Conservation (phyloP, 768 basidiomycete species). For the Grammothele lineata region DNA sequence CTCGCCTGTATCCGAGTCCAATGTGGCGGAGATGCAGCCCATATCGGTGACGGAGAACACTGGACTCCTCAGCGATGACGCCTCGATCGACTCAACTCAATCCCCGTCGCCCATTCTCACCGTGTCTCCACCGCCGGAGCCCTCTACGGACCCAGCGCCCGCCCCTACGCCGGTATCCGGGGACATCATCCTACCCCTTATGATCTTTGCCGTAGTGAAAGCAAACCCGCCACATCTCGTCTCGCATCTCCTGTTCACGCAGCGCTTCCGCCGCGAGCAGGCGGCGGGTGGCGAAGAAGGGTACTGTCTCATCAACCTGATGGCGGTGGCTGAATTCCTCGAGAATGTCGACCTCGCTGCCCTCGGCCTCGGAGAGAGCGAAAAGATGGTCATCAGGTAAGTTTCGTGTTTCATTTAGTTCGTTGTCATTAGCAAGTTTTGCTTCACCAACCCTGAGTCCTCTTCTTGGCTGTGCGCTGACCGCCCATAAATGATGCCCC, state of each 20-base stretch:
- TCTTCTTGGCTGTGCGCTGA: too few relatives aligned
- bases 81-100: constrained; percentile 4
- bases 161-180: constrained; percentile 63
- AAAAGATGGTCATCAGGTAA: constrained; percentile 54
- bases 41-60: constrained; percentile 1
- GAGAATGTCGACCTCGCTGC: constrained; percentile 88
- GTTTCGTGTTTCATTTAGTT: constrained; percentile 8
- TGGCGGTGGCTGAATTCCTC: constrained; percentile 94
- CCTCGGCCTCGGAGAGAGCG: constrained; percentile 58
- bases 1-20: constrained; percentile 1
- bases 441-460: too few relatives aligned
- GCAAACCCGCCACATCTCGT: constrained; percentile 83
- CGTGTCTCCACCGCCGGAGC: constrained; percentile 10
- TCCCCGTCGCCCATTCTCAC: constrained; percentile 10
- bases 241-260: constrained; percentile 61
- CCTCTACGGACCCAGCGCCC: constrained; percentile 14
- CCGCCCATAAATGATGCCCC: too few relatives aligned
- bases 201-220: constrained; percentile 93
- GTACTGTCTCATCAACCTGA: constrained; percentile 90
- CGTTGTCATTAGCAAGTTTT: too few relatives aligned
- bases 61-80: constrained; percentile 4
- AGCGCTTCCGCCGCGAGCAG: constrained; percentile 53
- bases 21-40: constrained; percentile 1
- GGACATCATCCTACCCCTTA: constrained; percentile 86
- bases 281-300: constrained; percentile 74